phyloP scores from a whole-genome alignment of 2,329 filamentous ascomycete species.

The Leptodontidium sp. region DNA sequence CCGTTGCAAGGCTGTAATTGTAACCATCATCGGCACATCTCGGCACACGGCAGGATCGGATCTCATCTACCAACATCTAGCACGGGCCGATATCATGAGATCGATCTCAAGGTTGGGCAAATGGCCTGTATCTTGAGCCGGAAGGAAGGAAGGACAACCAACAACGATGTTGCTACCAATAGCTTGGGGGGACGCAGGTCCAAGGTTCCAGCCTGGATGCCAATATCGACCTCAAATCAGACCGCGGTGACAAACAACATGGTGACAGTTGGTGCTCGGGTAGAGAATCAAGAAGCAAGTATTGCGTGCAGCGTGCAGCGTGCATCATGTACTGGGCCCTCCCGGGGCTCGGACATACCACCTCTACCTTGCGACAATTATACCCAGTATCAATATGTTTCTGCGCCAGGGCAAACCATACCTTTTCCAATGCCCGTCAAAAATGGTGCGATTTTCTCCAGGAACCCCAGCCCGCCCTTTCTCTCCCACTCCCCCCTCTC shows the following conservation, averaged over 20 bases:
- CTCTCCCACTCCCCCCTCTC: no score
- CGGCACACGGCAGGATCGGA: constrained; percentile 5
- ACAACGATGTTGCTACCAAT: not conserved
- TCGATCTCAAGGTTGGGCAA: not conserved
- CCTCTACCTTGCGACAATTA: constrained; percentile 8
- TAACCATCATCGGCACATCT: not conserved
- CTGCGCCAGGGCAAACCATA: not conserved
- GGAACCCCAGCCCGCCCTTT: no score
- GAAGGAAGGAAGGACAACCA: not conserved
- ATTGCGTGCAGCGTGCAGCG: constrained; percentile 2
- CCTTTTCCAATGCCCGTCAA: not conserved
- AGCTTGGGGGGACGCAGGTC: not conserved
- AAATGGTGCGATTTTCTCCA: not conserved
- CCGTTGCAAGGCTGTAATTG: not conserved
- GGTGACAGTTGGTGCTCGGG: not conserved
- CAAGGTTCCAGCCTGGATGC: not conserved
- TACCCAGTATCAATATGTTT: not conserved
- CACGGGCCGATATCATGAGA: not conserved
- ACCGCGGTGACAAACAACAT: not conserved
- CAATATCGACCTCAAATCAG: not conserved
- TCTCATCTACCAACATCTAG: constrained; percentile 9
- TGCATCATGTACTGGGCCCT: not conserved
- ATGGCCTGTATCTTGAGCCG: not conserved
- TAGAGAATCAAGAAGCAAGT: not conserved
- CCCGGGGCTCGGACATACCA: not conserved